A percentile compares a stretch with the other conserved stretches of the same genome.
phyloP scores from a whole-genome alignment of 1,284 basidiomycete genomes.

The Ustilago nuda region DNA sequence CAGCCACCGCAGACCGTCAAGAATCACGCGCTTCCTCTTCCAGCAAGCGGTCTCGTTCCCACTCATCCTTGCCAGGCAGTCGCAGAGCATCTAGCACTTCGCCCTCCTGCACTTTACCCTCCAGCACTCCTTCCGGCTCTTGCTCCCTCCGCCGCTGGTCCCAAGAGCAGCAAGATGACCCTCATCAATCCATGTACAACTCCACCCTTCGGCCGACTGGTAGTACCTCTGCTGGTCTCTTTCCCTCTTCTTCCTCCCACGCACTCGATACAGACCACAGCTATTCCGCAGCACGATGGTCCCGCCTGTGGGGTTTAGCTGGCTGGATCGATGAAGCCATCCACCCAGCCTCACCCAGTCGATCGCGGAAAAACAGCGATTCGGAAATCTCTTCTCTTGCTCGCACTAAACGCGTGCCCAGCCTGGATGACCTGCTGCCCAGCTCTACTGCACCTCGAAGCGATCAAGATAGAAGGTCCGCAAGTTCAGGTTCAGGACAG shows the following conservation, averaged over 20 bases:
- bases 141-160: slow-evolving; percentile 45
- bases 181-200: slow-evolving; percentile 19
- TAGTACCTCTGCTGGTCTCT: slow-evolving; percentile 35
- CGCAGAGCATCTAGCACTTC: slow-evolving; percentile 37
- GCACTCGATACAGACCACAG: slow-evolving; percentile 37
- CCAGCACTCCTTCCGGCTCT: slow-evolving; percentile 19
- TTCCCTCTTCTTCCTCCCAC: slow-evolving; percentile 12
- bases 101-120: slow-evolving; percentile 7
- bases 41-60: slow-evolving; percentile 36
- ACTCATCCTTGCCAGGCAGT: slow-evolving; percentile 43
- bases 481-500: slow-evolving; percentile 19
- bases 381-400: slow-evolving; percentile 16
- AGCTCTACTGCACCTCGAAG: slow-evolving; percentile 30
- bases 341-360: slow-evolving; percentile 23
- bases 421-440: slow-evolving; percentile 39
- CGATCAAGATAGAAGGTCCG: slow-evolving; percentile 12
- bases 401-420: slow-evolving; percentile 29
- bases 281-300: slow-evolving; percentile 41
- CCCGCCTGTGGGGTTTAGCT: slow-evolving; percentile 43
- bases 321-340: slow-evolving; percentile 52
- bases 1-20: slow-evolving; percentile 21
- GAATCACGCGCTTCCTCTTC: slow-evolving; percentile 24
- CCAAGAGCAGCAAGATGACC: slow-evolving; percentile 35
- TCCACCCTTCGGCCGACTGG: slow-evolving; percentile 37
- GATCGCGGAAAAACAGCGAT: slow-evolving; percentile 36